These are phyloP conservation scores for Lagenaria siceraria DNA, from an alignment of 306 rosid genomes.

Conservation along the genomic window DNA sequence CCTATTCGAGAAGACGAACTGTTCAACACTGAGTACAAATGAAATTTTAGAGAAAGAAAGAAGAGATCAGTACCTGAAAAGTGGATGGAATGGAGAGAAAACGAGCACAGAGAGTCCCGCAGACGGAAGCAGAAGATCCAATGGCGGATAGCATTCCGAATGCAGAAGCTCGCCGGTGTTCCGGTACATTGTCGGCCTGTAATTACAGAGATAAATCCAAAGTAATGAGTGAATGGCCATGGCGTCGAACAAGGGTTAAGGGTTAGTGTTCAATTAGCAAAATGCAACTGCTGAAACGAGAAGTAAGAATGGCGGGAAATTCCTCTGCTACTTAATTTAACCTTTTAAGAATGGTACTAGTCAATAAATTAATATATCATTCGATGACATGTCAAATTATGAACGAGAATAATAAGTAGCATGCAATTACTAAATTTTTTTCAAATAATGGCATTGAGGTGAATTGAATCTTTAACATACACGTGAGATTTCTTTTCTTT, in stretches of 20 bases:
- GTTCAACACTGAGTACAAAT: background rate
- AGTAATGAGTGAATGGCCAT: background rate
- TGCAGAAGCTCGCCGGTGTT: constrained; percentile 44
- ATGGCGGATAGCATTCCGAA: constrained; percentile 73
- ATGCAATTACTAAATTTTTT: too few species aligned
- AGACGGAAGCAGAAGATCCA: constrained; percentile 60
- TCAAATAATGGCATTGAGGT: too few species aligned
- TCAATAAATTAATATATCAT: too few species aligned
- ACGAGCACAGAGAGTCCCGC: constrained; percentile 72
- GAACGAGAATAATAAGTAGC: too few species aligned
- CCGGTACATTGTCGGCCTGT: constrained; percentile 86
- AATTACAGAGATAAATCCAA: background rate
- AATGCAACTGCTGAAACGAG: background rate
- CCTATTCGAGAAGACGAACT: constrained; percentile 16
- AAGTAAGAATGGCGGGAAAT: background rate
- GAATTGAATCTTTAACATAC: too few species aligned
- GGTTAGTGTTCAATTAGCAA: background rate
- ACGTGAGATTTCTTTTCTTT: too few species aligned
- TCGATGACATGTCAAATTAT: too few species aligned
- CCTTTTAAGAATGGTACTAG: too few species aligned
- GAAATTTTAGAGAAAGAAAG: background rate
- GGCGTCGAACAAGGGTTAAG: background rate
- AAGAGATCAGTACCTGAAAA: constrained; percentile 50
- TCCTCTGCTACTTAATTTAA: too few species aligned
- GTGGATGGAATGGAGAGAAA: constrained; percentile 56